Evolutionary conservation across 2,329 filamentous ascomycete genomes (phyloP).

Genomic region (Rutstroemia sp.): DNA sequence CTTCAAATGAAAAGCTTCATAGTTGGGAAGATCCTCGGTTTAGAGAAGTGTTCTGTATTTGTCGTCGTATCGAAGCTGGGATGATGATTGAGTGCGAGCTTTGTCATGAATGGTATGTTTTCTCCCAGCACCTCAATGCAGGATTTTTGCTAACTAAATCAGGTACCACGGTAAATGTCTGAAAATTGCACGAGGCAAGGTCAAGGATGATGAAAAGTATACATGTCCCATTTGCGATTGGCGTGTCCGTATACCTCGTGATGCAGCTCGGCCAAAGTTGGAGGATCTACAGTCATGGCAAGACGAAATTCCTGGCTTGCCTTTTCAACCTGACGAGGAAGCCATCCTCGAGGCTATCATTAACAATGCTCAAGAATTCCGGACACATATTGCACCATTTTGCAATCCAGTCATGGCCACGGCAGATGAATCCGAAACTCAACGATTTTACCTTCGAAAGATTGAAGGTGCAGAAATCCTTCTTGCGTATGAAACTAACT

Average conservation of each 20-base stretch:
- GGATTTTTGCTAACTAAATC: constrained; percentile 11
- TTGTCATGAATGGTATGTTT: constrained; percentile 86
- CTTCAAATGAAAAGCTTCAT: constrained; percentile 42
- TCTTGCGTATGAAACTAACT: constrained; percentile 90
- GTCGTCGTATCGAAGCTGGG: constrained; percentile 82
- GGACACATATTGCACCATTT: constrained; percentile 71
- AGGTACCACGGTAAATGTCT: constrained; percentile 98
- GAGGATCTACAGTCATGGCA: constrained; percentile 82
- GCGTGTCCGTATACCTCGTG: constrained; percentile 91
- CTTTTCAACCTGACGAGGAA: constrained; percentile 95
- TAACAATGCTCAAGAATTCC: constrained; percentile 74
- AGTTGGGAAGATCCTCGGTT: constrained; percentile 56
- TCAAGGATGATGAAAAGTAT: constrained; percentile 98
- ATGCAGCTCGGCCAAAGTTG: constrained; percentile 89
- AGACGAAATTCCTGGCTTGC: constrained; percentile 70
- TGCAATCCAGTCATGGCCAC: constrained; percentile 77
- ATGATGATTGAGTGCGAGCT: constrained; percentile 99
- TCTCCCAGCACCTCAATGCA: neutral
- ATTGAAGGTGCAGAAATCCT: constrained; percentile 95
- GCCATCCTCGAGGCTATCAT: constrained; percentile 80
- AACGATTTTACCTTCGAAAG: constrained; percentile 93
- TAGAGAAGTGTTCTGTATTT: constrained; percentile 92
- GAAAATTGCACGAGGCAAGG: constrained; percentile 94
- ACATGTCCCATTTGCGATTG: constrained; percentile 98
- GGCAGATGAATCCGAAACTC: constrained; percentile 77